Base-by-base conservation (phyloP, 768 basidiomycete genomes). In the Russula olivacea region DNA sequence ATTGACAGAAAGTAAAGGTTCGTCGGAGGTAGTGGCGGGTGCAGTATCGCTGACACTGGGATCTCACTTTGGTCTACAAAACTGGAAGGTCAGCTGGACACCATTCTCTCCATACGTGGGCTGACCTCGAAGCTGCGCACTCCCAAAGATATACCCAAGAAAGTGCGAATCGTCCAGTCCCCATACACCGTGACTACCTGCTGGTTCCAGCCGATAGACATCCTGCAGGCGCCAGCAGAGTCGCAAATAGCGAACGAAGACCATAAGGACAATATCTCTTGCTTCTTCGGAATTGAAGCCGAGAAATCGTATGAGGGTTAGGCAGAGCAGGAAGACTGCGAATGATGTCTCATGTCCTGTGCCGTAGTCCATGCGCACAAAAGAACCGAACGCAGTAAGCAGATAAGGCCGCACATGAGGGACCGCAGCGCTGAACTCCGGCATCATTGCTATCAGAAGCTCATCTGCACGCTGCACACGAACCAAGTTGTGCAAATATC, bases 181-280 rank as follows among this genome's bases (percentile, higher is more conserved):
- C 97, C 96, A 99, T 0, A 98, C 96, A 4, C 97, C 97, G 71
- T 98, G 95, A 66, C 91, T 95, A 9, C 97, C 97, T 2, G 97
- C 97, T 6, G 95, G 94, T 74, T 98, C 96, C 11, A 99, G 84
- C 54, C 80, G 84, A 73, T 98, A 99, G 36, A 83, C 81, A 66
- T 93, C 90, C 72, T 98, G 94, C 17, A 98, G 79, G 61, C 80
- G 81, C 84, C 91, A 94, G 65, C 88, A 90, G 38, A 98, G 79
- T 38, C 80, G 79, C 48, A 94, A 75, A 72, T 99, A 99, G 49
- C 88, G 83, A 30, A 82, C 71, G 68, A 91, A 92, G 14, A 93
- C 76, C n/a, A 68, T 71, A n/a, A 89, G 73, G 15, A 82, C 79
- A 23, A 83, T 60, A 21, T 76, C 73, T 8, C 85, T 82, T 70